A percentile compares a stretch with the other conserved stretches of the same genome.
phyloP scores from a whole-genome alignment of 768 basidiomycete species.

The Panaeolus papilionaceus region DNA sequence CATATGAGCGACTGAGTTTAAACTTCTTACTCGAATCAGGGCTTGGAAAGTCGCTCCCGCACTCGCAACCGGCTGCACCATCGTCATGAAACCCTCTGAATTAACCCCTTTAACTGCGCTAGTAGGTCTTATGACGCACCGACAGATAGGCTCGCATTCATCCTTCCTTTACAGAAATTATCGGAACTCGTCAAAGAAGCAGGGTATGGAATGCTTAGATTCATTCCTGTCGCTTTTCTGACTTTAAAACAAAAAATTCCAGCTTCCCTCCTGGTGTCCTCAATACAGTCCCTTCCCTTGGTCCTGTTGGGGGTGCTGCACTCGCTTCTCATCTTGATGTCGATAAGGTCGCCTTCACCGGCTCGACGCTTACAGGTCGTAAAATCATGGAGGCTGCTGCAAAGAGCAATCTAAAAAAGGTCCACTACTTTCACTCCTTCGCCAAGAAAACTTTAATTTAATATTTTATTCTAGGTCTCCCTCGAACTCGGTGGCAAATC shows the following conservation, averaged over 20 bases:
- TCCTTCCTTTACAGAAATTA: conserved; percentile 61
- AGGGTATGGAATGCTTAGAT: conserved; percentile 55
- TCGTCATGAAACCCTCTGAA: conserved; percentile 96
- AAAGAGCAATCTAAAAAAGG: conserved; percentile 94
- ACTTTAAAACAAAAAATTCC: conserved; percentile 17
- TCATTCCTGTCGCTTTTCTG: conserved; percentile 17
- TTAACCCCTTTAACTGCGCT: conserved; percentile 85
- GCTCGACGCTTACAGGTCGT: conserved; percentile 87
- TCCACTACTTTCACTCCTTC: conserved; percentile 27
- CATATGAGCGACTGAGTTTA: conserved; percentile 10
- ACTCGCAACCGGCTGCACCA: conserved; percentile 88
- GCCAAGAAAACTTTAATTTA: conserved; percentile 14
- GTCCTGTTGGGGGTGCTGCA: conserved; percentile 83
- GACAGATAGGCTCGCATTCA: conserved; percentile 7
- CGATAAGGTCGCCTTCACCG: conserved; percentile 96
- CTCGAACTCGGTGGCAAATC: conserved; percentile 96
- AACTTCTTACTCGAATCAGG: conserved; percentile 41
- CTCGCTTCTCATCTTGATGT: conserved; percentile 83
- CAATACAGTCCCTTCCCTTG: conserved; percentile 87
- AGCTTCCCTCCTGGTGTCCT: conserved; percentile 93
- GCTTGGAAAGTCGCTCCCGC: conserved; percentile 95
- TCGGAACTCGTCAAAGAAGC: conserved; percentile 84
- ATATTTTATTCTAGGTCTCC: conserved; percentile 61
- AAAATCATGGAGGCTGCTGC: conserved; percentile 93
- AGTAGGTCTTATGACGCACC: conserved; percentile 43